phyloP scores from a whole-genome alignment of 2,329 filamentous ascomycete genomes.

The Ascomycota sp. region DNA sequence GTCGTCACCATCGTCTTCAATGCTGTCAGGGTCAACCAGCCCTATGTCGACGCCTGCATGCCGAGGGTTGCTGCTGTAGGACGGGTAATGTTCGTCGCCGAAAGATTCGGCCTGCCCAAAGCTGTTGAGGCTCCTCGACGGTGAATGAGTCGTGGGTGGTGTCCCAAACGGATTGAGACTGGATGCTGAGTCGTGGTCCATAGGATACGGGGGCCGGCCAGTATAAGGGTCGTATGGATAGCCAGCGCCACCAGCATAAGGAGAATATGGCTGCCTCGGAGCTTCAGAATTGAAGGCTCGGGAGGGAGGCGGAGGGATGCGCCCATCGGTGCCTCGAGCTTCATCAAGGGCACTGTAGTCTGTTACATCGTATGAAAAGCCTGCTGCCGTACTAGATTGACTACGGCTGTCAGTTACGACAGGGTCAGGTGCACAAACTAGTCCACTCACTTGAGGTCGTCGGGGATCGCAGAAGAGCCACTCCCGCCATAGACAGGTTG shows the following conservation, averaged over 20 bases:
- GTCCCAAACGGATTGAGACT: constrained; percentile 18
- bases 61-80: constrained; percentile 22
- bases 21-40: constrained; percentile 53
- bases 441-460: neutral
- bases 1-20: constrained; percentile 75
- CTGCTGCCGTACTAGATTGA: constrained; percentile 40
- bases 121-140: constrained; percentile 26
- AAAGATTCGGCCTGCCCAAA: constrained; percentile 22
- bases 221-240: constrained; percentile 1
- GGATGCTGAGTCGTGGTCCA: constrained; percentile 19
- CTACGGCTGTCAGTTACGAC: constrained; percentile 47
- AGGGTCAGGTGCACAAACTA: constrained; percentile 17
- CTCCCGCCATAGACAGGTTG: constrained; percentile 6
- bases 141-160: constrained; percentile 16
- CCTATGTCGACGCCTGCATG: constrained; percentile 27
- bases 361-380: constrained; percentile 43
- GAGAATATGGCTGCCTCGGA: constrained; percentile 4
- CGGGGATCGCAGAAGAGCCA: constrained; percentile 5
- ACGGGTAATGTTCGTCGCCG: constrained; percentile 44
- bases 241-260: constrained; percentile 3
- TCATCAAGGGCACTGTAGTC: constrained; percentile 41
- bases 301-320: constrained; percentile 17
- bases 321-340: constrained; percentile 24
- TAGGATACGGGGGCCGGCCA: constrained; percentile 1
- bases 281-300: constrained; percentile 8